Conservation (phyloP, 2,329 filamentous ascomycete genomes). For the Cyphellophora attinorum region DNA sequence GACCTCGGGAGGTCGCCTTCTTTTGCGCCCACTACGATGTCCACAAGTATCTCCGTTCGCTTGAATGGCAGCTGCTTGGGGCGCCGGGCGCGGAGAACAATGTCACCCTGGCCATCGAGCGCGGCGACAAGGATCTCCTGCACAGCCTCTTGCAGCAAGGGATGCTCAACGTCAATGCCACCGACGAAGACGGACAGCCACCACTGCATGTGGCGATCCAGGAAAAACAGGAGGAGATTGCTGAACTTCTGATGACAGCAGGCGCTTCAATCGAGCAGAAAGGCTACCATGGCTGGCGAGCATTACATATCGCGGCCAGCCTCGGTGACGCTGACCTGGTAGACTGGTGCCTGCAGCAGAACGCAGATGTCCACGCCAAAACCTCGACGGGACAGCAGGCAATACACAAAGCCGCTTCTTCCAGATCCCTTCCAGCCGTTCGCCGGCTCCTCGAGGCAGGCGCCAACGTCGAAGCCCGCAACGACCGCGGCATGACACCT, state of each 20-base stretch:
- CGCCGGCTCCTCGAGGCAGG: conserved; percentile 23
- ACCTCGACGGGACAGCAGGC: conserved; percentile 14
- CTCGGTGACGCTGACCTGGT: conserved; percentile 14
- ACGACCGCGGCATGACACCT: conserved; percentile 23
- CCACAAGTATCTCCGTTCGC: conserved; percentile 16
- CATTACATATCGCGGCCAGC: conserved; percentile 18
- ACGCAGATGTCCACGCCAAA: conserved; percentile 8
- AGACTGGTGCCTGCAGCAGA: conserved; percentile 10
- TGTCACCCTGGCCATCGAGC: conserved; percentile 13
- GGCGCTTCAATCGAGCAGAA: conserved; percentile 13
- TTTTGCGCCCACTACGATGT: conserved; percentile 17
- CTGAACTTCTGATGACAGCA: conserved; percentile 13
- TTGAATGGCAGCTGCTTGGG: conserved; percentile 10
- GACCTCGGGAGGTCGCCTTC: conserved; percentile 14
- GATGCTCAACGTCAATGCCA: conserved; percentile 5
- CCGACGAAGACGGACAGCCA: conserved; percentile 14
- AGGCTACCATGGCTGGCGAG: conserved; percentile 16
- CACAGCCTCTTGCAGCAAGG: conserved; percentile 5
- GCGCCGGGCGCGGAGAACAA: conserved; percentile 1
- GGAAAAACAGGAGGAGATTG: conserved; percentile 7
- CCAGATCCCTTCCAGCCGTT: conserved; percentile 8
- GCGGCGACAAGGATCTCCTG: conserved; percentile 8
- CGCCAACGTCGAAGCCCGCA: conserved; percentile 23
- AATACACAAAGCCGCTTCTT: conserved; percentile 16
- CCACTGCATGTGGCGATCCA: conserved; percentile 16